Evolutionary conservation across 371 early-diverging fungal genomes (phyloP), one percentile per base, ranked within the genome.

Genomic region (Blyttiomyces sp.): DNA sequence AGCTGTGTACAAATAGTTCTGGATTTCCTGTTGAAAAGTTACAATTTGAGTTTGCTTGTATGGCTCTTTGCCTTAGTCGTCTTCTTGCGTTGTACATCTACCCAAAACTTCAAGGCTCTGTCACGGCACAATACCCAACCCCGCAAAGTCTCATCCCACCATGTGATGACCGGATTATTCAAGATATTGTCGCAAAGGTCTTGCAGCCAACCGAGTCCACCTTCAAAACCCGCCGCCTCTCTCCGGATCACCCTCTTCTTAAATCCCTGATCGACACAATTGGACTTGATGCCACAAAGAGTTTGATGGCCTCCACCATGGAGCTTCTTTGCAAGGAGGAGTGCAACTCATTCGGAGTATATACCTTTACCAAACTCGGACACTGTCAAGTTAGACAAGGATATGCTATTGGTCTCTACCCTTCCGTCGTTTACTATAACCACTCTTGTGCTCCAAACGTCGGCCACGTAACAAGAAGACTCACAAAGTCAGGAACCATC

Each of bases 401-500:
- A 16, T 78, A 73, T 4, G 90, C 85, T 0, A 82, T 85, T 54
- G 85, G 84, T 0, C 74, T 89, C 21, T 89, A 86, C 61, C 83
- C 90, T 0, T 73, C 73, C 0, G 89, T 88, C 2, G 84, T 87
- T 4, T 89, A 84, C 58, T 92, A 90, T 68, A 90, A 92, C 63
- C 91, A 90, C 64, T 79, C 89, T 0, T 92, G 92, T 57, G 73
- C 75, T 16, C 87, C 90, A 2, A 88, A 88, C 48, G 71, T 89
- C 17, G 71, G 64, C 59, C 55, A 90, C 82, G 68, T 51, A 58
- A 43, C 63, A 63, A 7, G 62, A 16, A 36, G 24, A 3, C 9
- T 5, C 32, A 26, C 50, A 1, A 0, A n/a, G n/a, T n/a, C n/a
- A n/a, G n/a, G n/a, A n/a, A n/a, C n/a, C n/a, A n/a, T n/a, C n/a